These are phyloP conservation scores for Lodderomyces metapsilosis DNA, from an alignment of 1,139 yeast species.

Conservation along the genomic window DNA sequence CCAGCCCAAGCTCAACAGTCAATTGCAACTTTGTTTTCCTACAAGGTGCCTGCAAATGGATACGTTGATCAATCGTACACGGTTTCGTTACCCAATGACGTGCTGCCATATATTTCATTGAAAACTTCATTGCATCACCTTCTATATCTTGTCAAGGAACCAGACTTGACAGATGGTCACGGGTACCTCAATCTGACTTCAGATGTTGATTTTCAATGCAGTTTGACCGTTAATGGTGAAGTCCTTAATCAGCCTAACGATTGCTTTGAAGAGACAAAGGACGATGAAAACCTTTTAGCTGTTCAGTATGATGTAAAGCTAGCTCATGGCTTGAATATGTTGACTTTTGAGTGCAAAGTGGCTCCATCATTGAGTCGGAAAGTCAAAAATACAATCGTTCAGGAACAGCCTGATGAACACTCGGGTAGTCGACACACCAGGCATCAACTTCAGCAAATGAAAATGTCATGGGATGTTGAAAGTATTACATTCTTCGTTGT, in stretches of 20 bases:
- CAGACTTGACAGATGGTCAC: constrained; percentile 33
- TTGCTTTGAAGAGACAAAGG: constrained; percentile 28
- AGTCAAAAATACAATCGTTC: constrained; percentile 25
- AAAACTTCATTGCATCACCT: constrained; percentile 44
- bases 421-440: constrained; percentile 45
- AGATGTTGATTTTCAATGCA: constrained; percentile 45
- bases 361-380: constrained; percentile 37
- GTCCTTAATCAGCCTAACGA: constrained; percentile 41
- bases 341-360: constrained; percentile 47
- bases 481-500: constrained; percentile 35
- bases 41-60: constrained; percentile 45
- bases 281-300: constrained; percentile 22
- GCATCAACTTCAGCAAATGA: constrained; percentile 47
- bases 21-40: constrained; percentile 40
- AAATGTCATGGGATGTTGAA: constrained; percentile 50
- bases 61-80: constrained; percentile 43
- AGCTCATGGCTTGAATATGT: constrained; percentile 46
- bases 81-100: constrained; percentile 42
- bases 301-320: constrained; percentile 50
- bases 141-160: constrained; percentile 34
- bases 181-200: constrained; percentile 26
- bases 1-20: constrained; percentile 30
- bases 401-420: constrained; percentile 24
- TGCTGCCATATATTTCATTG: constrained; percentile 44
- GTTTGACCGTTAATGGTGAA: constrained; percentile 49